Base-by-base conservation (phyloP, 192 early-diverging fungal genomes). In the Pilobolus umbonatus region DNA sequence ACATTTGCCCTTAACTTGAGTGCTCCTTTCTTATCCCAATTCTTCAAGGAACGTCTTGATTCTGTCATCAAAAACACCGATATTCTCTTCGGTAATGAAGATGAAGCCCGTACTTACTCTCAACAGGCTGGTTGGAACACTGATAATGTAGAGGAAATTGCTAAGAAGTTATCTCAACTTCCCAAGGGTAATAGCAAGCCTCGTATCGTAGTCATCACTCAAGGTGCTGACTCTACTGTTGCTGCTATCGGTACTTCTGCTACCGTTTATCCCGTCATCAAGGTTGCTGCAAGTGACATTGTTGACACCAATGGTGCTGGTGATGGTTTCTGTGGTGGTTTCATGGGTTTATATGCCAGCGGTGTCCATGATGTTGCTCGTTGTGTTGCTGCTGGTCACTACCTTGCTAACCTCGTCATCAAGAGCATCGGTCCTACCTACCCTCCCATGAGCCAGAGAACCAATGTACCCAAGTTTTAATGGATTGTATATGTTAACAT, bases 221-320 rank as follows among this genome's bases (percentile, higher is more conserved):
- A 99, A 71, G 91, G 91, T 60, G 69, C 79, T 43, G 70, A 88
- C 17, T 72, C 77, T 47, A 90, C 89, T 62, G 70, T 91, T 60
- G 83, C 93, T 47, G 88, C 80, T 40, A 57, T 75, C 9, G 79
- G 83, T 67, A 83, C 78, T 66, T 75, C 79, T 55, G 62, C 78
- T 26, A 80, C 87, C 53, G 77, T 77, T 47, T 82, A 77, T 69
- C 75, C 80, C 14, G 79, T 87, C 19, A 78, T 75, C 46, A 76
- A 78, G 25, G 79, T 89, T 30, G 68, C 72, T 7, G 62, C 66
- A 53, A 61, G 73, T 30, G 81, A 94, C 61, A 93, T 98, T 65
- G 88, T 91, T 48, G 96, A 98, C 71, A 91, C 92, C 69, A 99
- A 99, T 76, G 96, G 93, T 61, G 95, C 95, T 61, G 96, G 96